A percentile compares a stretch with the other conserved stretches of the same genome.
These are phyloP conservation scores for Cladosporium velox DNA, from an alignment of 2,329 filamentous ascomycete genomes.

Conservation along the genomic window DNA sequence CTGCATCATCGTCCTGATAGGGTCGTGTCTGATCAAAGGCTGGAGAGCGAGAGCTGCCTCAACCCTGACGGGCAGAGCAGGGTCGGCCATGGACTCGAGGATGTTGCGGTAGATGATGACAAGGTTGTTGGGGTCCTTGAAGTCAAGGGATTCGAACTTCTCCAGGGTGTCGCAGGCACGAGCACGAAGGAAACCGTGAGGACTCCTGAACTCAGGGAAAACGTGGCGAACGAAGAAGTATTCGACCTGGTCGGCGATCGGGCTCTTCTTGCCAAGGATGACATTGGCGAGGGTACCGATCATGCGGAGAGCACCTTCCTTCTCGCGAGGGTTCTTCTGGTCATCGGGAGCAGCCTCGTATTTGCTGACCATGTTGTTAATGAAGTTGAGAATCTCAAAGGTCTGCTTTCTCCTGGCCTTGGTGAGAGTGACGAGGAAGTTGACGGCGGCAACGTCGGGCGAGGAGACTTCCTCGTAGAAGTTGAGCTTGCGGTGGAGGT, in stretches of 20 bases:
- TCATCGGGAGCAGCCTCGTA: conserved; percentile 83
- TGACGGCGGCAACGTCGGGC: conserved; percentile 92
- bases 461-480: conserved; percentile 97
- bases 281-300: conserved; percentile 93
- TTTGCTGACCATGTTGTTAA: conserved; percentile 91
- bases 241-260: conserved; percentile 95
- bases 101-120: conserved; percentile 97
- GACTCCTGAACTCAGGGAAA: conserved; percentile 94
- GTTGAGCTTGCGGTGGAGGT: conserved; percentile 94
- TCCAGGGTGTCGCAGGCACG: conserved; percentile 96
- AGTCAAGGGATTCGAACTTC: conserved; percentile 96
- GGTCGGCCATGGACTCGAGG: conserved; percentile 92
- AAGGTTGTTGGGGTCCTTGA: conserved; percentile 94
- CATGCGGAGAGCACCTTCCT: conserved; percentile 95
- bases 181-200: conserved; percentile 87
- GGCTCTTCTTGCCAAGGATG: conserved; percentile 96
- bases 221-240: conserved; percentile 98
- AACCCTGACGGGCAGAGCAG: conserved; percentile 89
- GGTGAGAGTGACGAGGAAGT: conserved; percentile 92
- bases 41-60: conserved; percentile 92
- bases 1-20: conserved; percentile 94
- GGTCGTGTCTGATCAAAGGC: conserved; percentile 90
- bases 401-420: conserved; percentile 95
- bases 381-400: conserved; percentile 89
- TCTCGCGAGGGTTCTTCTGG: conserved; percentile 90